phyloP scores from a whole-genome alignment of 2,329 filamentous ascomycete species.

The Fusarium sp. region DNA sequence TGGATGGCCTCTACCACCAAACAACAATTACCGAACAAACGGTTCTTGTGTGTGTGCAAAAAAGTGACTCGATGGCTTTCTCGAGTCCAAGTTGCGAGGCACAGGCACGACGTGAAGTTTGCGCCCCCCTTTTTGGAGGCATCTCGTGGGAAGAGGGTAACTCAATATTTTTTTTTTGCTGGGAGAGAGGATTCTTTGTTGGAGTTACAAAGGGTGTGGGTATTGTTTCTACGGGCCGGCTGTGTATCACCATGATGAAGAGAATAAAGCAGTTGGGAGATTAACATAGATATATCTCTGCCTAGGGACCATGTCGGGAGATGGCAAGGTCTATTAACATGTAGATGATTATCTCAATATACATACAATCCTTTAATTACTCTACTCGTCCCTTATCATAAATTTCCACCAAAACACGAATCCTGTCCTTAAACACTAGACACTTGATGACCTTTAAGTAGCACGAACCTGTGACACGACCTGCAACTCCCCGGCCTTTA shows the following conservation, averaged over 20 bases:
- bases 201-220: slow-evolving; percentile 3
- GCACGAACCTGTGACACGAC: slow-evolving; percentile 30
- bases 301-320: background rate
- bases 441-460: slow-evolving; percentile 3
- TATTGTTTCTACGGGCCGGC: slow-evolving; percentile 13
- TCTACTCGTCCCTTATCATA: background rate
- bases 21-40: slow-evolving; percentile 2
- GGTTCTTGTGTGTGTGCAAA: slow-evolving; percentile 6
- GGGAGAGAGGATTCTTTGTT: background rate
- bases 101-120: slow-evolving; percentile 28
- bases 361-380: background rate
- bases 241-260: slow-evolving; percentile 1
- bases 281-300: background rate
- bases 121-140: too few relatives aligned
- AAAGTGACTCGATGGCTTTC: slow-evolving; percentile 22
- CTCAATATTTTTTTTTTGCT: background rate
- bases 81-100: slow-evolving; percentile 38
- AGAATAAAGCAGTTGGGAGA: background rate
- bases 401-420: background rate
- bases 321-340: background rate
- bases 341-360: background rate
- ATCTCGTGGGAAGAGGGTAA: background rate
- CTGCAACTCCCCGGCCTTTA: slow-evolving; percentile 27
- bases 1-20: background rate
- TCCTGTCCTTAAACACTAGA: background rate